Evolutionary conservation across 306 rosid genomes (phyloP).

Genomic region (Cotoneaster glaucophyllus): DNA sequence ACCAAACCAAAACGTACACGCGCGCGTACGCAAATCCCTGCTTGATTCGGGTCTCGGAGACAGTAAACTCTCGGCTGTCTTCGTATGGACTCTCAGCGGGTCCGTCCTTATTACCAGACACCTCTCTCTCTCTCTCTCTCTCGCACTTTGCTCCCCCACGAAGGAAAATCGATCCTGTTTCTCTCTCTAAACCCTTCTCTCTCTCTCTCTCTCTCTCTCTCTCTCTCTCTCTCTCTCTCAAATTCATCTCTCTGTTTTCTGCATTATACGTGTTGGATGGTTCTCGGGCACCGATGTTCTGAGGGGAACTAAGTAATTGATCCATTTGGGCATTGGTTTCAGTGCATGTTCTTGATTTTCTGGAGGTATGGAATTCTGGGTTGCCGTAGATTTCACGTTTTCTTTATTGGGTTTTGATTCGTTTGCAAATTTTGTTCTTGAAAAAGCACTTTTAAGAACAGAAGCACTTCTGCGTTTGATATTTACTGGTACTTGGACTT

Average conservation of each 20-base stretch:
- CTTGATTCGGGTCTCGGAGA: neutral
- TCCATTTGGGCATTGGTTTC: neutral
- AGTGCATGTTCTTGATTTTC: conserved; percentile 1
- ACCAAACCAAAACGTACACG: neutral
- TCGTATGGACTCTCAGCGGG: conserved; percentile 17
- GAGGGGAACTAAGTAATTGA: neutral
- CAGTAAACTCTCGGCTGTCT: conserved; percentile 17
- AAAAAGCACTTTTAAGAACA: neutral
- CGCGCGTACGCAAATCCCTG: conserved; percentile 21
- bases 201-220: conserved; percentile 6
- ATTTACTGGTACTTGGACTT: neutral
- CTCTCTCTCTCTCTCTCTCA: conserved; percentile 1
- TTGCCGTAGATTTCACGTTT: conserved; percentile 19
- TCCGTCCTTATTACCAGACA: neutral
- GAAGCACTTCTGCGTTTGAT: neutral
- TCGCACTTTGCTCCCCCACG: conserved; percentile 49
- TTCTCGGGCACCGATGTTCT: conserved; percentile 11
- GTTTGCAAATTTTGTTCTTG: neutral
- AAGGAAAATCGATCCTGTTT: conserved; percentile 48
- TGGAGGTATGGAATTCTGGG: conserved; percentile 22
- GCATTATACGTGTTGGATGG: conserved; percentile 10
- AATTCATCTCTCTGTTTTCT: conserved; percentile 7
- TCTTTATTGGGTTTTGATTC: conserved; percentile 12
- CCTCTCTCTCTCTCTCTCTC: conserved; percentile 15
- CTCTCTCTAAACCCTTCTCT: neutral